Base-by-base conservation (phyloP, 805 yeast genomes). In the Kluyveromyces siamensis region DNA sequence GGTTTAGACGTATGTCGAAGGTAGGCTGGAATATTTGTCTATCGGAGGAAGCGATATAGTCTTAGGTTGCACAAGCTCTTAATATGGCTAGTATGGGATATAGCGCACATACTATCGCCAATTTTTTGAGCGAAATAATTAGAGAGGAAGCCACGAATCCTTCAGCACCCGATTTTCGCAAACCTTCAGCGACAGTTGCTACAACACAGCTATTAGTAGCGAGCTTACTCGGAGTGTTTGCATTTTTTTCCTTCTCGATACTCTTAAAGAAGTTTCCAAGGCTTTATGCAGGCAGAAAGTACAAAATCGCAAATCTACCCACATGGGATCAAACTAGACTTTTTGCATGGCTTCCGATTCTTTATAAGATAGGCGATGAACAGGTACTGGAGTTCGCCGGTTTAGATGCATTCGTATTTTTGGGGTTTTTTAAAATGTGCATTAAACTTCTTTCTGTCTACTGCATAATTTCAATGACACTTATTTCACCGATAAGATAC, bases 321-420 rank as follows among this genome's bases (percentile, higher is more conserved):
- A 53, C 66, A 6, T 65, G 69, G 69, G 55, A 62, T 46, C 61
- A 58, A 33, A 64, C 63, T 37, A 73, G 87, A 2, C 62, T 85
- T 11, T 84, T 89, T 57, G 89, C 90, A 2, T 91, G 98, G 97
- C 72, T 90, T 8, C 77, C 81, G 0, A 77, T 80, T 0, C 68
- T 91, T 13, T 77, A 77, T 60, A 65, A 66, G 11, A 80, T 90
- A 17, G 72, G 75, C 25, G 98, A 91, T 56, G 73, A 77, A 14
- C 89, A 88, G 50, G 77, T 93, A 2, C 72, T 91, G 45, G 91
- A 88, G 52, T 84, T 83, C 59, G 96, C 97, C 2, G 99, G 99
- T 0, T 68, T 91, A 41, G 99, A 91, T 68, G 97, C 97, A 0
- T 89, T 78, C 67, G 98, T 93, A 44, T 91, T 87, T 60, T 68